These are phyloP conservation scores for Myxozyma lipomycoides DNA, from an alignment of 805 yeast genomes.

Conservation along the genomic window DNA sequence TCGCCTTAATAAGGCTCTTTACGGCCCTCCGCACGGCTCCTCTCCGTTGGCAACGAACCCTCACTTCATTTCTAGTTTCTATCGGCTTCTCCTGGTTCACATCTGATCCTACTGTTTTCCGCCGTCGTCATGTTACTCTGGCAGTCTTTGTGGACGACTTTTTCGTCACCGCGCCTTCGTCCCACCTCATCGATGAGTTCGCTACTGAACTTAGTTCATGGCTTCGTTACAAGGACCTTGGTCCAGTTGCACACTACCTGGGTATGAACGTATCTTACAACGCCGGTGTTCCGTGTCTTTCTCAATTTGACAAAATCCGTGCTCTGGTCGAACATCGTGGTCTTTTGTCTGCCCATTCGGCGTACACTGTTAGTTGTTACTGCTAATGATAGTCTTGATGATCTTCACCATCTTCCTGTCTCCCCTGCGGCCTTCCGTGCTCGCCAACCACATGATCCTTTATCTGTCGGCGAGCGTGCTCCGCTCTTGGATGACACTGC, in stretches of 20 bases:
- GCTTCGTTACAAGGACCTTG: background rate
- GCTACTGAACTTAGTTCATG: background rate
- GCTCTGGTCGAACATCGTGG: background rate
- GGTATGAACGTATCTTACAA: background rate
- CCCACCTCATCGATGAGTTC: background rate
- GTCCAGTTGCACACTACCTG: background rate
- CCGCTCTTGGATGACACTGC: background rate
- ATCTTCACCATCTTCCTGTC: background rate
- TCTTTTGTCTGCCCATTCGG: background rate
- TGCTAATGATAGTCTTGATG: background rate
- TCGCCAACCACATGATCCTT: background rate
- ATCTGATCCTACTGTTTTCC: constrained; percentile 1
- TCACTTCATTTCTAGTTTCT: background rate
- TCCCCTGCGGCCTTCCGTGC: background rate
- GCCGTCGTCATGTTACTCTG: background rate
- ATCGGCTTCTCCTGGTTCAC: background rate
- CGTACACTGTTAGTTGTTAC: constrained; percentile 4
- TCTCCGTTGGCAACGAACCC: background rate
- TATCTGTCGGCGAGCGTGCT: background rate
- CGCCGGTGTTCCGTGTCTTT: background rate
- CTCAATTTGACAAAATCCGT: background rate
- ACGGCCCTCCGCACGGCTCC: constrained; percentile 7
- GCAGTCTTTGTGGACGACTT: background rate
- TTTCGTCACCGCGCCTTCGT: background rate
- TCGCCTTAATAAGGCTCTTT: background rate